Conservation (phyloP, 2,329 filamentous ascomycete species). For the Ceratocystis eucalypticola region DNA sequence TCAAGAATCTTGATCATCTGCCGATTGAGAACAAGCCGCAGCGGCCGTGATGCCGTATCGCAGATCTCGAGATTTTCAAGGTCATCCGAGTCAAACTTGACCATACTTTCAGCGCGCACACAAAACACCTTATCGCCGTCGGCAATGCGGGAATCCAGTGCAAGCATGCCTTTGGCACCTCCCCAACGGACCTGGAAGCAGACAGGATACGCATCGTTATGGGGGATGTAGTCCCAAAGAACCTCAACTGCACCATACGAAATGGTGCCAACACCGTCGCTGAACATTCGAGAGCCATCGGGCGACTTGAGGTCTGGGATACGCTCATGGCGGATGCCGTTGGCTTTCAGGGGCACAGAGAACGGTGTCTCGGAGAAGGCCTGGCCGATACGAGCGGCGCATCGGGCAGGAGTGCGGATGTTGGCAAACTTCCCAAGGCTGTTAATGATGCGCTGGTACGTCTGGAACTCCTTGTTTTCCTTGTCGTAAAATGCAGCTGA, state of each 20-base stretch:
- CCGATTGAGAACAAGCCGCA: slow-evolving; percentile 60
- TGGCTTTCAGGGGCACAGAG: slow-evolving; percentile 38
- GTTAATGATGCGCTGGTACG: slow-evolving; percentile 33
- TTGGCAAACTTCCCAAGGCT: slow-evolving; percentile 37
- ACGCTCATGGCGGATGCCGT: slow-evolving; percentile 25
- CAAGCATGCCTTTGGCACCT: slow-evolving; percentile 67
- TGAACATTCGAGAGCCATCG: slow-evolving; percentile 48
- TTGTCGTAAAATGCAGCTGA: slow-evolving; percentile 34
- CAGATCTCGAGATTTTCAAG: slow-evolving; percentile 54
- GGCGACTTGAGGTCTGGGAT: slow-evolving; percentile 40
- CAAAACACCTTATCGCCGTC: slow-evolving; percentile 45
- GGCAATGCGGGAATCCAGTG: slow-evolving; percentile 47
- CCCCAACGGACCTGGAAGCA: slow-evolving; percentile 62
- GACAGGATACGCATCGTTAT: slow-evolving; percentile 39
- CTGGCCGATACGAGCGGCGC: slow-evolving; percentile 47
- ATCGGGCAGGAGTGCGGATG: slow-evolving; percentile 41
- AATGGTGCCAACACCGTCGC: slow-evolving; percentile 66
- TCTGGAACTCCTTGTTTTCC: slow-evolving; percentile 24
- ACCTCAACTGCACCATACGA: slow-evolving; percentile 44
- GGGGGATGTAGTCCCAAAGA: slow-evolving; percentile 45
- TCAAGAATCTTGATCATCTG: slow-evolving; percentile 79
- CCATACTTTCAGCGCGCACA: slow-evolving; percentile 59
- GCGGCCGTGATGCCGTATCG: slow-evolving; percentile 50
- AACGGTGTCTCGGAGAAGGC: slow-evolving; percentile 64
- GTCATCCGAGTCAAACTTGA: slow-evolving; percentile 53